Evolutionary conservation across 495 filamentous ascomycete genomes (phyloP).

Genomic region (Rostrohypoxylon terebratum): DNA sequence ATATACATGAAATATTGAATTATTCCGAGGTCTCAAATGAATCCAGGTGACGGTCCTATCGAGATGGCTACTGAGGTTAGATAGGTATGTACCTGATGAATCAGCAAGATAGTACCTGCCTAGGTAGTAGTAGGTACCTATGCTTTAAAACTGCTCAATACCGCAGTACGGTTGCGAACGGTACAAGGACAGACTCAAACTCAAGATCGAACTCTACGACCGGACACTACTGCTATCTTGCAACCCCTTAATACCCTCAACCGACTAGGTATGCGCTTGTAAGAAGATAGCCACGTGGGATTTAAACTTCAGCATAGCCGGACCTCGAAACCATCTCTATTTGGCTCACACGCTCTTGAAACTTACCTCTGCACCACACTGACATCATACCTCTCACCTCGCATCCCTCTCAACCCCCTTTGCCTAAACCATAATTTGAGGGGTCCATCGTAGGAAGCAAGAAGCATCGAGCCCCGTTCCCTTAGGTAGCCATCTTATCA

Average conservation of each 20-base stretch:
- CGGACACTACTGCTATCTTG: neutral
- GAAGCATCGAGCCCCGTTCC: neutral
- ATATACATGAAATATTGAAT: neutral
- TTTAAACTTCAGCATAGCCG: slow-evolving; percentile 15
- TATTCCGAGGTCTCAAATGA: neutral
- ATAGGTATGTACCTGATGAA: neutral
- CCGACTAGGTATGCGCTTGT: neutral
- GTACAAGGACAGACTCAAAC: neutral
- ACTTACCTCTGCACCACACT: slow-evolving; percentile 3
- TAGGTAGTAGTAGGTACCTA: too few species aligned
- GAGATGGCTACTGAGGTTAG: neutral
- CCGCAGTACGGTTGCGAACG: neutral
- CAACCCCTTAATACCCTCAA: neutral
- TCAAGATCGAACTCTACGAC: slow-evolving; percentile 16
- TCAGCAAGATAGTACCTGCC: neutral
- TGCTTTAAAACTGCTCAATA: neutral
- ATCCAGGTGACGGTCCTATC: neutral
- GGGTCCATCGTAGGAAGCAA: neutral
- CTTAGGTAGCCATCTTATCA: neutral
- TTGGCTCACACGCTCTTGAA: neutral
- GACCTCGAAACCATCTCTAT: slow-evolving; percentile 2
- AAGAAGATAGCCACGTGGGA: neutral
- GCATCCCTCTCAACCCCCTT: neutral
- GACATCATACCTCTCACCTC: slow-evolving; percentile 17
- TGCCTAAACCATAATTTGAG: neutral